Base-by-base conservation (phyloP, 768 basidiomycete species). In the Megacollybia marginata region DNA sequence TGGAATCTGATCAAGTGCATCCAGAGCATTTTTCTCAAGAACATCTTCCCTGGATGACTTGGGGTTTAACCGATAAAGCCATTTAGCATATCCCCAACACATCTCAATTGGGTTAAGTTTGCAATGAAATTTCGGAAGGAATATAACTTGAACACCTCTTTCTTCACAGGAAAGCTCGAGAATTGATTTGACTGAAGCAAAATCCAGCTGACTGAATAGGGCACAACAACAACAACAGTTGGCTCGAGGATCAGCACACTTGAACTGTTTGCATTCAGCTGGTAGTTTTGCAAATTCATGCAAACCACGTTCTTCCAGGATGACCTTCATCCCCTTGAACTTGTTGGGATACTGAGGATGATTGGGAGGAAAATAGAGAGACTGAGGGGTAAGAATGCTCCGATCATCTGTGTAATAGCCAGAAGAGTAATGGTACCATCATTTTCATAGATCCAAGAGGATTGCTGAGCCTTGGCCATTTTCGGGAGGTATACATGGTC, bases 71-170 rank as follows among this genome's bases (percentile, higher is more conserved):
- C 59, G 52, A 48, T 61, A 64, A 2, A 57, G 12, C 11, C 52
- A 52, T 43, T 64, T 64, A 33, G 55, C 56, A 48, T 53, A 55
- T 9, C 62, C 61, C 59, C 59, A 63, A 18, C 50, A 53, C 52
- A 54, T 48, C 48, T 64, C 62, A 45, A 64, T 64, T 28, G 55
- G 55, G 44, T 64, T 63, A 20, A 63, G 53, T 53, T 63, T 54
- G 31, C 45, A 48, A 48, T 72, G 69, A 51, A 54, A n/a, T n/a
- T n/a, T n/a, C n/a, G n/a, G n/a, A n/a, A n/a, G n/a, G n/a, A n/a
- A n/a, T n/a, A n/a, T n/a, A 54, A 54, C 23, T 2, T 4, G 7
- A 20, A 54, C 18, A 2, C 48, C 48, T 9, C 13, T 16, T 1
- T 5, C 18, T 1, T 18, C 20, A 34, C 53, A 54, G 4, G 18